A percentile compares a stretch with the other conserved stretches of the same genome.
Evolutionary conservation across 306 rosid species (phyloP).

Genomic region (Lathyrus aphaca): DNA sequence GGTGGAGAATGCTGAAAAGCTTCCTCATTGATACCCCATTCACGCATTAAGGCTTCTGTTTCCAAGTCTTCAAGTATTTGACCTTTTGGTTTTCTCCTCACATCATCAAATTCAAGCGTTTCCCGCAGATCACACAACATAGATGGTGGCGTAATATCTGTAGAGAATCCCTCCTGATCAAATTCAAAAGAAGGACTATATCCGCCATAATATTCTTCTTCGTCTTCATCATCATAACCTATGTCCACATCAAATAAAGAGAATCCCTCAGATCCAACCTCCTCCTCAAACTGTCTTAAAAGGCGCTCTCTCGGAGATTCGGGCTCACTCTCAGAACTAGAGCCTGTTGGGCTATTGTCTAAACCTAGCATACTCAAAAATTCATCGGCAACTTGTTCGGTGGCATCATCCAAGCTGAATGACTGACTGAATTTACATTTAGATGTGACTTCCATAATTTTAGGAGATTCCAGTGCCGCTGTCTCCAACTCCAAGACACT

Average conservation of each 20-base stretch:
- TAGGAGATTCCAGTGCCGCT: slow-evolving; percentile 65
- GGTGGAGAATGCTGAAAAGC: slow-evolving; percentile 83
- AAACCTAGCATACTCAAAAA: slow-evolving; percentile 71
- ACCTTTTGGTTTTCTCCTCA: slow-evolving; percentile 60
- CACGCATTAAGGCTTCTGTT: slow-evolving; percentile 80
- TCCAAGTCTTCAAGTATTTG: slow-evolving; percentile 79
- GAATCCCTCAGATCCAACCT: slow-evolving; percentile 63
- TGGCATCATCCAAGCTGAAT: slow-evolving; percentile 62
- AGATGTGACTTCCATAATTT: slow-evolving; percentile 43
- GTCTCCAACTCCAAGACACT: slow-evolving; percentile 60
- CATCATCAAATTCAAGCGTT: slow-evolving; percentile 50
- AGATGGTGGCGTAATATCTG: slow-evolving; percentile 48
- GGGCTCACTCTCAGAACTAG: slow-evolving; percentile 71
- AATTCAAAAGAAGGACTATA: slow-evolving; percentile 39
- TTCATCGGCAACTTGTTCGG: slow-evolving; percentile 69
- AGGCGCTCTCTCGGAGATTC: slow-evolving; percentile 94
- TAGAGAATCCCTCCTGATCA: slow-evolving; percentile 46
- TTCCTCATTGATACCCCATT: slow-evolving; percentile 85
- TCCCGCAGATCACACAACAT: slow-evolving; percentile 53
- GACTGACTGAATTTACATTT: slow-evolving; percentile 47
- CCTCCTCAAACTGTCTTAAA: slow-evolving; percentile 83
- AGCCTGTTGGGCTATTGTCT: slow-evolving; percentile 59
- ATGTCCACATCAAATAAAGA: slow-evolving; percentile 65
- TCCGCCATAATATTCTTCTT: slow-evolving; percentile 43
- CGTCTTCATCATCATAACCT: slow-evolving; percentile 42